Percentiles rank a stretch among this genome's conserved stretches.
Conservation (phyloP, 345 rosid species). For the Ceriops tagal region DNA sequence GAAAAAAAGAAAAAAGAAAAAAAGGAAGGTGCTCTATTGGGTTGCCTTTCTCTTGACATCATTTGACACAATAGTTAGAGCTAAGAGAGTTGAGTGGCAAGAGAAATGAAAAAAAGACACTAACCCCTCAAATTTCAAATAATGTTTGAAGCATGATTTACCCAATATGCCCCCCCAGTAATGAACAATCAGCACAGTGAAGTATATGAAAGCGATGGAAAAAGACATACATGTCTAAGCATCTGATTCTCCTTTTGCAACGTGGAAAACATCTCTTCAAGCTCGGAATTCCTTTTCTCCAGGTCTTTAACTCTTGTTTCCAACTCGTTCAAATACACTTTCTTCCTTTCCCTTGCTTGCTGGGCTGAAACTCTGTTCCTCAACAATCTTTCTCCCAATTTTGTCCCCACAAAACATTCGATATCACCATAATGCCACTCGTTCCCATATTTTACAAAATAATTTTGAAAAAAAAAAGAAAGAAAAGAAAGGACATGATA, state of each 20-base stretch:
- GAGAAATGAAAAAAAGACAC: too few species aligned
- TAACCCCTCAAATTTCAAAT: too few species aligned
- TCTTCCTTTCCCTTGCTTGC: constrained; percentile 98
- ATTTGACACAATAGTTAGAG: too few species aligned
- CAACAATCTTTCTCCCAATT: constrained; percentile 57
- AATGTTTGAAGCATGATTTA: not conserved
- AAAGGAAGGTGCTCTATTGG: too few species aligned
- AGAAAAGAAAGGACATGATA: not conserved
- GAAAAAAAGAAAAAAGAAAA: accelerated
- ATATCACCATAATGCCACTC: constrained; percentile 17
- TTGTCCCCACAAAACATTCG: not conserved
- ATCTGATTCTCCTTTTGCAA: constrained; percentile 95
- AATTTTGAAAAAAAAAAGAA: not conserved
- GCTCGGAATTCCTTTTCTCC: constrained; percentile 88
- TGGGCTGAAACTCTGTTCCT: constrained; percentile 99
- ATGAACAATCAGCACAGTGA: not conserved
- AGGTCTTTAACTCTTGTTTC: constrained; percentile 76
- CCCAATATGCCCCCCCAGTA: not conserved
- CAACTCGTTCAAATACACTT: constrained; percentile 77
- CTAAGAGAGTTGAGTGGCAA: too few species aligned
- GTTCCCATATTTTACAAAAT: not conserved
- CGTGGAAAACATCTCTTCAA: constrained; percentile 86
- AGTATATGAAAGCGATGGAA: not conserved
- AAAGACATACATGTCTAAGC: constrained; percentile 80
- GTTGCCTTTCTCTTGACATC: too few species aligned